Base-by-base conservation (phyloP, 1,284 basidiomycete genomes). In the Ustilago tritici region DNA sequence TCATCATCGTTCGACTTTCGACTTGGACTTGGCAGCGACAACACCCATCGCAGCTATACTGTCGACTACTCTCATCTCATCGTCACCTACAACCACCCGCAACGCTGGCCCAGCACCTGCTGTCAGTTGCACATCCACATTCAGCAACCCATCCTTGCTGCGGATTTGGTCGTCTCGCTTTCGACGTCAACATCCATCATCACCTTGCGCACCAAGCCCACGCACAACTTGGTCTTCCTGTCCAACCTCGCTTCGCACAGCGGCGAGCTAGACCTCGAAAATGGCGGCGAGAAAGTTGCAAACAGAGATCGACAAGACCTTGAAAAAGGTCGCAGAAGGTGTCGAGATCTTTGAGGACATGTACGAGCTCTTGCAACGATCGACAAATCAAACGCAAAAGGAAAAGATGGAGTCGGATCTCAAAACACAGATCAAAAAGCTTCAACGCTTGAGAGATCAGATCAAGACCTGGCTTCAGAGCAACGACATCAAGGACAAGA, bases 401-500 rank as follows among this genome's bases (percentile, higher is more conserved):
- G 84, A 86, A 58, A 86, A 86, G 76, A 77, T 85, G 54, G 85
- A 86, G 73, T 74, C 82, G 11, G 85, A 86, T 61, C 81, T 86
- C 63, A 86, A 86, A 69, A 86, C 85, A 12, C 82, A 84, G 64
- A 87, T 86, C 85, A 99, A 99, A 92, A 98, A 99, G 88, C 91
- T 99, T 4, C 97, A 99, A 88, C 91, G 97, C 71, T 89, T 98
- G 84, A 91, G 97, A 77, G 97, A 99, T 89, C 95, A 98, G 90
- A 98, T 99, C 88, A 99, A 99, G 90, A 95, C 94, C 12, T 99
- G 97, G 97, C 91, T 97, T 49, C 93, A 95, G 60, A 95, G 92
- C 88, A 96, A 94, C 87, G 97, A 99, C 88, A 98, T 99, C 88
- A 99, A 99, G 89, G 97, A 99, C 91, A 99, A 99, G 91, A 92